Conservation (phyloP, 768 basidiomycete species). For the Leucosporidium yakuticum region DNA sequence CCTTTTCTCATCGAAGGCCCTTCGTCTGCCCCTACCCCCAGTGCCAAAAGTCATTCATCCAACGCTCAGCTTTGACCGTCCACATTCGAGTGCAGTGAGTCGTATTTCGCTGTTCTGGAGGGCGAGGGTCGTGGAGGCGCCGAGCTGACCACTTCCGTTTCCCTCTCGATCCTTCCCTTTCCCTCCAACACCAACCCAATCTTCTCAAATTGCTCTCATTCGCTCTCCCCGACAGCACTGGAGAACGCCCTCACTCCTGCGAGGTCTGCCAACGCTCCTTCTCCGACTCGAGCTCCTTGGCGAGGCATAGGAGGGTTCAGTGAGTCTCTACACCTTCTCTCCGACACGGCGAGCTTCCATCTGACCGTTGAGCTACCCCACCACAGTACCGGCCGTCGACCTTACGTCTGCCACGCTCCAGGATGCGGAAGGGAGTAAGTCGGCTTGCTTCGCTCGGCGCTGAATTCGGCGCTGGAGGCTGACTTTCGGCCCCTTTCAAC, state of each 20-base stretch:
- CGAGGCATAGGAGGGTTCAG: conserved; percentile 41
- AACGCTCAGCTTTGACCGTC: conserved; percentile 84
- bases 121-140: too few relatives aligned
- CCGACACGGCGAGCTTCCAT: background rate
- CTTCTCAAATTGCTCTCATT: background rate
- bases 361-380: background rate
- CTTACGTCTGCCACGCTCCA: conserved; percentile 42
- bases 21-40: conserved; percentile 39
- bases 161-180: background rate
- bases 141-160: background rate
- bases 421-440: conserved; percentile 41
- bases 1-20: conserved; percentile 38
- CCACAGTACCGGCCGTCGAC: conserved; percentile 44
- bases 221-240: conserved; percentile 38
- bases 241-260: conserved; percentile 45
- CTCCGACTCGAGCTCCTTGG: conserved; percentile 45
- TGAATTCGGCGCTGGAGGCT: background rate
- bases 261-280: conserved; percentile 43
- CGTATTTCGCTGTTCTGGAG: too few relatives aligned
- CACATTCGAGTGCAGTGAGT: conserved; percentile 72
- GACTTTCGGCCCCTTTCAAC: too few relatives aligned
- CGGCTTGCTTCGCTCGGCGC: background rate
- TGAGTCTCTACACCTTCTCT: background rate
- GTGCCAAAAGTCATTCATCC: conserved; percentile 39
- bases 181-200: background rate